These are phyloP conservation scores for Sporothrix mexicana DNA, from an alignment of 2,329 filamentous ascomycete genomes.

Conservation along the genomic window DNA sequence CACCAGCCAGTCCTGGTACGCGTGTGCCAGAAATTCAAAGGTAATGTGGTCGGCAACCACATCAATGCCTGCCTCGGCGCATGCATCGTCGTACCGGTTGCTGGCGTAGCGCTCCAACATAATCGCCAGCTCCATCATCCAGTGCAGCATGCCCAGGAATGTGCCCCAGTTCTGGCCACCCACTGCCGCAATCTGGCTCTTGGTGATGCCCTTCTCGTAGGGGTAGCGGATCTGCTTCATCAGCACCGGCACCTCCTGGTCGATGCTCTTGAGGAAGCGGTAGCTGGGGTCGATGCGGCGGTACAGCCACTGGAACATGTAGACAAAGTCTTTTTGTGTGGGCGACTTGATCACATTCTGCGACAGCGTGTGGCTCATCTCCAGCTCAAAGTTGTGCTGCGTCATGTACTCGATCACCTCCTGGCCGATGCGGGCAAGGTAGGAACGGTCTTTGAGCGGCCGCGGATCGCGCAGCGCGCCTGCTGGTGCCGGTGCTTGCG, in stretches of 20 bases:
- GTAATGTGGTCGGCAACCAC: constrained; percentile 90
- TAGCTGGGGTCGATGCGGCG: constrained; percentile 94
- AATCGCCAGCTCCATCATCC: constrained; percentile 97
- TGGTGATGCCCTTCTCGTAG: constrained; percentile 93
- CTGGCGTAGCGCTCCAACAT: constrained; percentile 85
- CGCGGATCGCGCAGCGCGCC: constrained; percentile 86
- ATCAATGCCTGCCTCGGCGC: constrained; percentile 84
- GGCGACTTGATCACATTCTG: constrained; percentile 91
- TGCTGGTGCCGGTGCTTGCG: constrained; percentile 79
- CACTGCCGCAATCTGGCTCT: constrained; percentile 92
- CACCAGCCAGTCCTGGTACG: constrained; percentile 91
- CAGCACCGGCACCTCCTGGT: constrained; percentile 90
- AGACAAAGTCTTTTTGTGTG: constrained; percentile 97
- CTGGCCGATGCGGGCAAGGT: constrained; percentile 81
- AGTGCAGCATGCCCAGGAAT: constrained; percentile 91
- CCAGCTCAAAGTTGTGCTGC: constrained; percentile 94
- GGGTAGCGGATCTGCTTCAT: constrained; percentile 94
- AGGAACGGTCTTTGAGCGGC: constrained; percentile 79
- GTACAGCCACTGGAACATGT: constrained; percentile 98
- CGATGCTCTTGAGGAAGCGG: constrained; percentile 90
- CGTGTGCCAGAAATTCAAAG: constrained; percentile 86
- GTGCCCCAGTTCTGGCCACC: constrained; percentile 97
- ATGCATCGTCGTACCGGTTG: constrained; percentile 88
- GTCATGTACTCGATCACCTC: constrained; percentile 91
- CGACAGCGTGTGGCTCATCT: constrained; percentile 93